phyloP scores from a whole-genome alignment of 2,329 filamentous ascomycete species.

The Hymenoscyphus repandus region DNA sequence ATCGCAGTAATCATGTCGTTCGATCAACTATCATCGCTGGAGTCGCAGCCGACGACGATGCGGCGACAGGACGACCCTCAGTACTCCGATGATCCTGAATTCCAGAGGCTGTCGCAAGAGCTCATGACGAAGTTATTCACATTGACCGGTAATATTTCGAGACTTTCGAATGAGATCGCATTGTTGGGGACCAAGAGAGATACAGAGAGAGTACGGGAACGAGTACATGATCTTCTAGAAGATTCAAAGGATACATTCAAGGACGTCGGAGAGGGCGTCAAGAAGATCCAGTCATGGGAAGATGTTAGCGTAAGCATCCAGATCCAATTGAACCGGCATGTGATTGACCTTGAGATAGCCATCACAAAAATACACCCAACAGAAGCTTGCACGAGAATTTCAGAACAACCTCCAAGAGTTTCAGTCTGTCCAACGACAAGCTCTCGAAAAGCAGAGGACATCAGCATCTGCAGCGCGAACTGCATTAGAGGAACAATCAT shows the following conservation, averaged over 20 bases:
- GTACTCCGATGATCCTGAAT: constrained; percentile 90
- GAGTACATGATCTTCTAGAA: constrained; percentile 81
- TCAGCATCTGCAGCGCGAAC: constrained; percentile 78
- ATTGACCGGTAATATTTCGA: constrained; percentile 81
- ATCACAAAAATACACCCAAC: constrained; percentile 92
- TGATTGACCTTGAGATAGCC: constrained; percentile 49
- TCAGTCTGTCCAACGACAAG: constrained; percentile 81
- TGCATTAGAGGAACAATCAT: constrained; percentile 61
- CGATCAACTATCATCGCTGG: constrained; percentile 77
- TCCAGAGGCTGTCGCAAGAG: constrained; percentile 73
- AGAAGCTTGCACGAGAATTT: constrained; percentile 92
- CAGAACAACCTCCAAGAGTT: constrained; percentile 85
- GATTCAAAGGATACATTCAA: constrained; percentile 85
- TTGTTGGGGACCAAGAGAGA: constrained; percentile 87
- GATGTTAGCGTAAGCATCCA: constrained; percentile 63
- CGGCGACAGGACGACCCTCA: constrained; percentile 64
- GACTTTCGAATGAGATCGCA: constrained; percentile 76
- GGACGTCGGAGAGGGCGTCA: constrained; percentile 87
- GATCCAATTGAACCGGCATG: background rate
- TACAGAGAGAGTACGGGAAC: constrained; percentile 82
- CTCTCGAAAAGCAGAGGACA: constrained; percentile 87
- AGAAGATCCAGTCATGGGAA: constrained; percentile 83
- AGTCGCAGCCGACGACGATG: constrained; percentile 69
- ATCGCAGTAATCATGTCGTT: constrained; percentile 67
- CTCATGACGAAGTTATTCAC: constrained; percentile 87